Percentiles rank a stretch among this genome's conserved stretches.
phyloP scores from a whole-genome alignment of 164 flowering plant species.

The Macadamia tetraphylla region DNA sequence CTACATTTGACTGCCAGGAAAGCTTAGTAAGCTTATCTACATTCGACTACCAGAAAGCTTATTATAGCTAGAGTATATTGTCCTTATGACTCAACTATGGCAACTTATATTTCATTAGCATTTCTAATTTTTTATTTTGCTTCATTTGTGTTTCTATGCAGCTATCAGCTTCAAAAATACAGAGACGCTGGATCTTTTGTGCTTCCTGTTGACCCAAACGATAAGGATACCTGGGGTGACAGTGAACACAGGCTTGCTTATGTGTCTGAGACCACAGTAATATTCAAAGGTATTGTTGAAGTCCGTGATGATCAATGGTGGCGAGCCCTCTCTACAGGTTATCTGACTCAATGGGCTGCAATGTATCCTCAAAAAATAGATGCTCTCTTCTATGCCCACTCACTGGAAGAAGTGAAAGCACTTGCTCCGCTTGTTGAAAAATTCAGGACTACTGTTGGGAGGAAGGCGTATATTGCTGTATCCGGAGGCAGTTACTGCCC shows the following conservation, averaged over 20 bases:
- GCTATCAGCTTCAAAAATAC: conserved; percentile 97
- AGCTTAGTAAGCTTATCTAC: too few species aligned
- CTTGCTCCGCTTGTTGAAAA: conserved; percentile 77
- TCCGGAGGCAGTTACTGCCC: conserved; percentile 84
- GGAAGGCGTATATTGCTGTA: conserved; percentile 81
- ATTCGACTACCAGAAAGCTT: too few species aligned
- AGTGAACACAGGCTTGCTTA: conserved; percentile 97
- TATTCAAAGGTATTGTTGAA: conserved; percentile 83
- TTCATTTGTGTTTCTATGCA: conserved; percentile 28
- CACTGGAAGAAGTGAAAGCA: conserved; percentile 61
- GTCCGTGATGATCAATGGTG: conserved; percentile 99
- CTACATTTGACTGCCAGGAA: too few species aligned
- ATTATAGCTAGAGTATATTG: background rate
- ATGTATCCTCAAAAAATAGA: conserved; percentile 92
- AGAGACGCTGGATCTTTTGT: conserved; percentile 87
- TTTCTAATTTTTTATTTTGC: background rate
- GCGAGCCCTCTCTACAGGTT: conserved; percentile 82
- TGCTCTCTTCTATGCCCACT: conserved; percentile 88
- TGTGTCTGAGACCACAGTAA: conserved; percentile 94
- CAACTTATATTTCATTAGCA: background rate
- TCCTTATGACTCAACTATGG: background rate
- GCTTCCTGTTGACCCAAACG: conserved; percentile 84
- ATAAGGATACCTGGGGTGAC: conserved; percentile 97
- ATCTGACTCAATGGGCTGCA: conserved; percentile 95
- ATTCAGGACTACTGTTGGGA: conserved; percentile 75